Percentiles rank a stretch among this genome's conserved stretches.
Conservation (phyloP, 2,329 filamentous ascomycete genomes). For the Colletotrichum sp. region DNA sequence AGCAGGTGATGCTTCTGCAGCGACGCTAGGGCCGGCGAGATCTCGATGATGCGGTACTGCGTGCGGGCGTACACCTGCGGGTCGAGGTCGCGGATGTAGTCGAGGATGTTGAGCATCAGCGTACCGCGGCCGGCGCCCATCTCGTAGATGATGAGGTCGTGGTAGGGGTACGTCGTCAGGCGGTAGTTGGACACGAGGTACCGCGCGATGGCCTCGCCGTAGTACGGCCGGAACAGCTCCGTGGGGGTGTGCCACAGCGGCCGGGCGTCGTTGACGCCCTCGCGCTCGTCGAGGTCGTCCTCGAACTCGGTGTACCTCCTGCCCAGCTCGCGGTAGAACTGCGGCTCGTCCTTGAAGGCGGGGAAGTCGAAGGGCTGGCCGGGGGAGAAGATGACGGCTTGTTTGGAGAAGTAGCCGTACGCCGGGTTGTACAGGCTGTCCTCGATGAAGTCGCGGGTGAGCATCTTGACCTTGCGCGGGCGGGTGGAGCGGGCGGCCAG, state of each 20-base stretch:
- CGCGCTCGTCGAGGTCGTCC: conserved; percentile 77
- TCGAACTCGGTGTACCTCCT: conserved; percentile 89
- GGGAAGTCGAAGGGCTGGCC: conserved; percentile 92
- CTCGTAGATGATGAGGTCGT: conserved; percentile 97
- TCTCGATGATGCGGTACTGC: conserved; percentile 95
- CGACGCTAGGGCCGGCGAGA: conserved; percentile 79
- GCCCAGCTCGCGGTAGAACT: conserved; percentile 80
- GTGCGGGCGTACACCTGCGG: conserved; percentile 94
- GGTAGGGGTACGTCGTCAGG: conserved; percentile 90
- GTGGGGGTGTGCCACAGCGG: conserved; percentile 99
- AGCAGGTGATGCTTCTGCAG: conserved; percentile 77
- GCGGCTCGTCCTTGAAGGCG: conserved; percentile 79
- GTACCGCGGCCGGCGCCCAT: conserved; percentile 98
- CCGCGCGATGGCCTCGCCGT: conserved; percentile 95
- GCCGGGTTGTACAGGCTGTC: conserved; percentile 93
- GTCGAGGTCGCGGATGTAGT: conserved; percentile 89
- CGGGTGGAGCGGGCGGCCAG: conserved; percentile 75
- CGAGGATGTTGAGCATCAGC: conserved; percentile 96
- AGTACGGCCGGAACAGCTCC: conserved; percentile 94
- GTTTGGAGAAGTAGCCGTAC: conserved; percentile 96
- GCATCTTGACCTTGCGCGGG: conserved; percentile 91
- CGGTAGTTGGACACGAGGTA: conserved; percentile 97
- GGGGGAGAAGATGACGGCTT: conserved; percentile 94
- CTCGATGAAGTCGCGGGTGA: conserved; percentile 97
- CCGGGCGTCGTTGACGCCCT: conserved; percentile 72